Base-by-base conservation (phyloP, 768 basidiomycete species). In the Leccinellum rugosiceps region DNA sequence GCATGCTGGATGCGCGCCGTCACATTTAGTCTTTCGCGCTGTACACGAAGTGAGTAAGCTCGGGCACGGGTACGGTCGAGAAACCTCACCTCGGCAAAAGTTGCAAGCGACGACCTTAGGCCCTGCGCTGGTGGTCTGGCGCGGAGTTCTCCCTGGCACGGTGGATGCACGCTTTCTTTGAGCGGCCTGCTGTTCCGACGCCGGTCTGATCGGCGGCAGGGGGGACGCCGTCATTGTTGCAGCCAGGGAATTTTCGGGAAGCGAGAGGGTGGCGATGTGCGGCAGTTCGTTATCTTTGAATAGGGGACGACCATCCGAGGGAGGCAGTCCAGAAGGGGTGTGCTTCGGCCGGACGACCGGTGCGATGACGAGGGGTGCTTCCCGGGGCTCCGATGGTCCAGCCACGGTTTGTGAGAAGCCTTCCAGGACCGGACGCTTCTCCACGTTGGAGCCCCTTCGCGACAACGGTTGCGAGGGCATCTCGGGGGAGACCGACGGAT, bases 1-100 rank as follows among this genome's bases (percentile, higher is more conserved):
- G 69, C 91, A 93, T 26, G 86, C 81, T 30, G 91, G 91, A 66
- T 90, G 89, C n/a, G 80, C 87, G 41, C 91, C 91, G 70, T 93
- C 91, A 64, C 91, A 93, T 69, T 90, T 87, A 19, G 91, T 93
- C 76, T 93, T 93, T 58, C 91, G 91, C 34, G 90, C 91, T 92
- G 59, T 15, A 63, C 28, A 41, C 21, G 21, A 43, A 43, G 19
- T 9, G 25, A 26, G 25, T 62, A 2, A 60, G 51, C 23, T 23
- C 58, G 28, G 14, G 58, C 58, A 51, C 57, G 51, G 57, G 50
- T 46, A 50, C 38, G 17, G 41, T 21, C 19, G 11, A 21, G 19
- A 23, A 51, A 23, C 38, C 84, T 55, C 66, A 92, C 91, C 89
- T 77, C 91, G 82, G 73, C 91, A 93, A 69, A 90, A 90, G 72